These are phyloP conservation scores for Talaromyces pinophilus DNA, from an alignment of 2,329 filamentous ascomycete genomes.

Conservation along the genomic window DNA sequence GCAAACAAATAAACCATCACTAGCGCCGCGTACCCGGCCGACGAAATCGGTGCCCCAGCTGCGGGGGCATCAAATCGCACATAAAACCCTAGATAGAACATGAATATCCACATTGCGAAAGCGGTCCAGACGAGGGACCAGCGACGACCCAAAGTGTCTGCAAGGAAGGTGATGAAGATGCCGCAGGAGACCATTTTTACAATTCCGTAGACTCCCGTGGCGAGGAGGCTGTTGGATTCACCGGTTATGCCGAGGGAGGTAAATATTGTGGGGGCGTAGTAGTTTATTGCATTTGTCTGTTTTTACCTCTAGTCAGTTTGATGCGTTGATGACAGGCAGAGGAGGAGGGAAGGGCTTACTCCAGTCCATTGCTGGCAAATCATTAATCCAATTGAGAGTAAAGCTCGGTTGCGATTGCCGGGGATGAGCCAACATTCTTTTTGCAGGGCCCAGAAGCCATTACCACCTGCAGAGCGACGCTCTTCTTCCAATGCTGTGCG, in stretches of 20 bases:
- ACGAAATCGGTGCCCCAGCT: conserved; percentile 53
- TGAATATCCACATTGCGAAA: conserved; percentile 59
- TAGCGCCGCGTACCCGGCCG: conserved; percentile 67
- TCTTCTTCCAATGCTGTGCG: conserved; percentile 27
- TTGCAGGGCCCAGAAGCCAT: conserved; percentile 35
- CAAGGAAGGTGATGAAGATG: conserved; percentile 59
- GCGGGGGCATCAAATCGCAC: conserved; percentile 42
- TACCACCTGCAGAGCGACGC: conserved; percentile 27
- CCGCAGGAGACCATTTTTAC: conserved; percentile 68
- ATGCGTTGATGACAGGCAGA: conserved; percentile 54
- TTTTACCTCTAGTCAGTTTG: conserved; percentile 28
- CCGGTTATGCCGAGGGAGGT: conserved; percentile 52
- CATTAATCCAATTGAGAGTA: conserved; percentile 55
- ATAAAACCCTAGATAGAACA: conserved; percentile 25
- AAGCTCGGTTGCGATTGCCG: conserved; percentile 11
- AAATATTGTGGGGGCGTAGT: conserved; percentile 64
- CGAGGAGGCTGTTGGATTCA: conserved; percentile 51
- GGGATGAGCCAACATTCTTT: conserved; percentile 35
- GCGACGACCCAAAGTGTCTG: conserved; percentile 51
- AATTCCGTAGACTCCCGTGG: conserved; percentile 60
- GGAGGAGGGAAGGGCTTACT: conserved; percentile 66
- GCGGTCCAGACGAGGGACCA: conserved; percentile 48
- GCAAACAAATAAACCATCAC: conserved; percentile 54
- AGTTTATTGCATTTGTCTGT: conserved; percentile 60
- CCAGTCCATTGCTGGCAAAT: conserved; percentile 54